Percentiles rank a stretch among this genome's conserved stretches.
Evolutionary conservation across 305 asterid species (phyloP).

Genomic region (Solanum aculeatissimum): DNA sequence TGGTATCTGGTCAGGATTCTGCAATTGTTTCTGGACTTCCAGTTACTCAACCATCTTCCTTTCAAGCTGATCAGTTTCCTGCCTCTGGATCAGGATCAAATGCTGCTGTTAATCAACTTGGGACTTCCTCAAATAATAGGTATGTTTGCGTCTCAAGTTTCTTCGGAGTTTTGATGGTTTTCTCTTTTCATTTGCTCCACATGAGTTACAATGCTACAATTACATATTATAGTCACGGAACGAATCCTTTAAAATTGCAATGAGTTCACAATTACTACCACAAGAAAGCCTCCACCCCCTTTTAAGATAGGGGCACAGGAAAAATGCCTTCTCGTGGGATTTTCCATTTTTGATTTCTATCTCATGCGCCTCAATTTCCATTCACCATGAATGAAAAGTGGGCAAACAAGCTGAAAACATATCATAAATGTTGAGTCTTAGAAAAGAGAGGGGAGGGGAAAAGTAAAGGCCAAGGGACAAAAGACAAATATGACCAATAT

Average conservation of each 20-base stretch:
- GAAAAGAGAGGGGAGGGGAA: background rate
- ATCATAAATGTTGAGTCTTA: background rate
- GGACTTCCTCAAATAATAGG: constrained; percentile 28
- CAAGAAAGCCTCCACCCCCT: background rate
- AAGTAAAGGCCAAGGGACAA: background rate
- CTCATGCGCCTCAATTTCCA: background rate
- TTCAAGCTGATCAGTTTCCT: constrained; percentile 33
- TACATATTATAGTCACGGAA: background rate
- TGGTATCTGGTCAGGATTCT: constrained; percentile 34
- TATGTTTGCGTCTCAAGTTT: background rate
- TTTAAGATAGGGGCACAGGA: background rate
- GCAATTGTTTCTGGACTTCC: constrained; percentile 33
- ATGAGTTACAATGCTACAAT: background rate
- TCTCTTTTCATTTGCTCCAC: background rate
- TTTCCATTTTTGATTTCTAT: background rate
- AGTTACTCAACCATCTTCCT: constrained; percentile 26
- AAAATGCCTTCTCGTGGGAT: background rate
- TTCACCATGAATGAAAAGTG: background rate
- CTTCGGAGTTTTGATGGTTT: background rate
- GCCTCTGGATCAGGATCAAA: constrained; percentile 38
- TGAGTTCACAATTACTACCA: background rate
- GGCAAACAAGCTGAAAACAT: background rate
- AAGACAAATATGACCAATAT: background rate
- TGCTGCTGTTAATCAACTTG: constrained; percentile 31
- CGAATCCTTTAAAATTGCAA: background rate